These are phyloP conservation scores for Fusarium sacchari DNA, from an alignment of 2,329 filamentous ascomycete species.

Conservation along the genomic window DNA sequence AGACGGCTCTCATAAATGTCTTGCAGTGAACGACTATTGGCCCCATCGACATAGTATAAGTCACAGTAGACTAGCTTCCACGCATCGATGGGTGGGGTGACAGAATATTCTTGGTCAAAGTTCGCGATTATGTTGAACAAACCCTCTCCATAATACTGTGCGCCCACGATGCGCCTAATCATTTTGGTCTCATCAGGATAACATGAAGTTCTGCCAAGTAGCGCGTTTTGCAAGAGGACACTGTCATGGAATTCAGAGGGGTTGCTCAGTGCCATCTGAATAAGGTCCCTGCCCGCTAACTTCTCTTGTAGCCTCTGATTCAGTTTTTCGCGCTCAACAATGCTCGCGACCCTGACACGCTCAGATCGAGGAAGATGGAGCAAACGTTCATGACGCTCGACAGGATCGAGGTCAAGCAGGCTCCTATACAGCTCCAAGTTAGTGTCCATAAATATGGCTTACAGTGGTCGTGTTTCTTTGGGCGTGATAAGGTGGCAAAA, in stretches of 20 bases:
- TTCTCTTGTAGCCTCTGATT: background rate
- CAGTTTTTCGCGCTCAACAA: background rate
- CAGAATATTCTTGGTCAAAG: fast-evolving
- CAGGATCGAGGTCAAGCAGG: background rate
- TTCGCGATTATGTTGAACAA: background rate
- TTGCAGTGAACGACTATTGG: background rate
- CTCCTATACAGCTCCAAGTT: background rate
- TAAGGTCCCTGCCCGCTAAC: background rate
- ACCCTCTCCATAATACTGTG: background rate
- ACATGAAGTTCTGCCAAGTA: background rate
- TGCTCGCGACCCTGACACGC: background rate
- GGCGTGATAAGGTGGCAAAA: fast-evolving
- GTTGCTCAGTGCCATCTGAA: background rate
- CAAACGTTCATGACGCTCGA: background rate
- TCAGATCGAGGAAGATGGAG: background rate
- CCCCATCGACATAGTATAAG: background rate
- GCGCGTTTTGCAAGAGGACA: background rate
- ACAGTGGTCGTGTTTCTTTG: background rate
- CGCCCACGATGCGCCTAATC: background rate
- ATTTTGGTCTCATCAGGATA: fast-evolving
- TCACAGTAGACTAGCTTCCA: background rate
- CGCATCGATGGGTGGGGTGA: background rate
- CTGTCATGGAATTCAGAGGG: background rate
- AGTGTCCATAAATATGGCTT: background rate
- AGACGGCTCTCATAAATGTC: background rate